Evolutionary conservation across 2,329 filamentous ascomycete genomes (phyloP).

Genomic region (Penicillium sp.): DNA sequence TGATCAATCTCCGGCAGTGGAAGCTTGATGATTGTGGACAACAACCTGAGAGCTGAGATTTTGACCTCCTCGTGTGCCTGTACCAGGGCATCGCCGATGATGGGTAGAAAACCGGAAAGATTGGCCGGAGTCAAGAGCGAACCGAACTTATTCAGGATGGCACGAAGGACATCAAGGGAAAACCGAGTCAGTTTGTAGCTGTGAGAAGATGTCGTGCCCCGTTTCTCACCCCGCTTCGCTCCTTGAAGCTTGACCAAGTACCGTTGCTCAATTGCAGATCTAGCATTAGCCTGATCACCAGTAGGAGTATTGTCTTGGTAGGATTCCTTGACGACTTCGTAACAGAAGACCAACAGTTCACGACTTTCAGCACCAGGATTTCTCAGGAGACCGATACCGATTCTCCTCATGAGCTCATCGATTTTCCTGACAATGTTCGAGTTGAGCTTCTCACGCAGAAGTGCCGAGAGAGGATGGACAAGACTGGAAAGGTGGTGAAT

Average conservation of each 20-base stretch:
- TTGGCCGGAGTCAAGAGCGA: slow-evolving; percentile 75
- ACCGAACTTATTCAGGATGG: slow-evolving; percentile 81
- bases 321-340: slow-evolving; percentile 85
- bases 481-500: slow-evolving; percentile 70
- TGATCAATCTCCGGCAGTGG: slow-evolving; percentile 68
- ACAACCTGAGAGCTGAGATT: slow-evolving; percentile 78
- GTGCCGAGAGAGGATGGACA: slow-evolving; percentile 70
- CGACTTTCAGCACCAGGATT: slow-evolving; percentile 75
- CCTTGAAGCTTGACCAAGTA: slow-evolving; percentile 77
- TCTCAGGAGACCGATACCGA: slow-evolving; percentile 76
- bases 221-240: slow-evolving; percentile 69
- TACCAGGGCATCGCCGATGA: slow-evolving; percentile 82
- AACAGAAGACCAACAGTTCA: slow-evolving; percentile 89
- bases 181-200: slow-evolving; percentile 86
- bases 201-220: slow-evolving; percentile 71
- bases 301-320: slow-evolving; percentile 62
- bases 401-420: slow-evolving; percentile 79
- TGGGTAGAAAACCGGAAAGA: slow-evolving; percentile 78
- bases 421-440: slow-evolving; percentile 82
- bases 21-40: slow-evolving; percentile 80
- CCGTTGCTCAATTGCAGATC: slow-evolving; percentile 42
- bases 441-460: slow-evolving; percentile 81
- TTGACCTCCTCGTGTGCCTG: slow-evolving; percentile 89
- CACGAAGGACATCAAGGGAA: slow-evolving; percentile 78
- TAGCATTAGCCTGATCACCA: slow-evolving; percentile 23